Evolutionary conservation across 129 eudicot genomes (phyloP), one percentile per base, ranked within the genome.

Genomic region (Artemisia argyi): DNA sequence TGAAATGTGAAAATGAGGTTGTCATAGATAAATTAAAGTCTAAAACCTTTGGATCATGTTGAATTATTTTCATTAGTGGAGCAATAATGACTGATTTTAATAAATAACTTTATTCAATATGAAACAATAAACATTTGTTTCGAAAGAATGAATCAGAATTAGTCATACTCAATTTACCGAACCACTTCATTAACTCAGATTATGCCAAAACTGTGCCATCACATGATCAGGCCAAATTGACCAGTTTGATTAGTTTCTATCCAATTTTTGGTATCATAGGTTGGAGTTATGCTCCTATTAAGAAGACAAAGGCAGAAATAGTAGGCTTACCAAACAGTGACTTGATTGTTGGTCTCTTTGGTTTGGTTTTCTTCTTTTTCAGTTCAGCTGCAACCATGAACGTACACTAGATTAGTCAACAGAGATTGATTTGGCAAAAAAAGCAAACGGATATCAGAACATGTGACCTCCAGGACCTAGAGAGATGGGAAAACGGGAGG

Each of bases 311-410:
- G 55, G 53, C 12, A 57, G 66, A 67, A 58, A 51, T 17, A 46
- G 65, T 66, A 76, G 16, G 76, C 18, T 20, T 78, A 78, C 81
- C 81, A 54, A 78, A 78, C 54, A 78, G 72, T 63, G 81, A 78
- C 76, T 71, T 78, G 77, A 78, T 78, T 42, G 81, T 62, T 15
- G 81, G 81, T 65, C 81, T 71, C 72, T 78, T 78, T 12, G 81
- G 81, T 53, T 78, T 78, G 13, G 39, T 32, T 71, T 78, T 78
- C 77, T 71, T 78, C 81, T 78, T 78, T 64, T 78, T 78, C 59
- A 78, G 24, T 63, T 78, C 81, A 78, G 77, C 81, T 78, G 81
- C 72, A 70, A 11, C 61, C 76, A 77, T 62, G 59, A 61, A 77
- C 58, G 54, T 7, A 44, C 7, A 59, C 42, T 26, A 14, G 65